Evolutionary conservation across 2,329 filamentous ascomycete species (phyloP).

Genomic region (Colletotrichum siamense): DNA sequence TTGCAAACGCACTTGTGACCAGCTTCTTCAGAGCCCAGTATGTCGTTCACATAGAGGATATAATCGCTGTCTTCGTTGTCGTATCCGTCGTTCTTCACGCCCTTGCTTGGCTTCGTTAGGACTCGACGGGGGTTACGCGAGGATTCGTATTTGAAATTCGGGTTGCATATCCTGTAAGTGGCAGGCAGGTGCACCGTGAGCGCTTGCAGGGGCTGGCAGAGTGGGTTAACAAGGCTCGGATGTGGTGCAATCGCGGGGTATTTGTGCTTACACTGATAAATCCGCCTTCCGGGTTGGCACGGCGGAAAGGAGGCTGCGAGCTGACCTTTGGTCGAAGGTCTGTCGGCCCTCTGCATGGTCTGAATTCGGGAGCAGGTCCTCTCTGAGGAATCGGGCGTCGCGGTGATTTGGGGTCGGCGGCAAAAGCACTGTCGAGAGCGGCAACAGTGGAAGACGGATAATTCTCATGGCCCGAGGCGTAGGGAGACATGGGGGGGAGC

Average conservation of each 20-base stretch:
- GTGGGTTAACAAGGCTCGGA: conserved; percentile 26
- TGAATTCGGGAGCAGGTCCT: conserved; percentile 86
- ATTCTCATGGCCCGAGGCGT: conserved; percentile 70
- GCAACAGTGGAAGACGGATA: conserved; percentile 77
- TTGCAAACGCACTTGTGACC: conserved; percentile 80
- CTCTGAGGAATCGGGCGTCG: conserved; percentile 60
- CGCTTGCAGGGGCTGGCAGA: conserved; percentile 83
- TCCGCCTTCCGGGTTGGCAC: conserved; percentile 94
- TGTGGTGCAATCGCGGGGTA: background rate
- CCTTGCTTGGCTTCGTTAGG: conserved; percentile 97
- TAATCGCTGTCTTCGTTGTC: conserved; percentile 99
- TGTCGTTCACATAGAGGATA: conserved; percentile 98
- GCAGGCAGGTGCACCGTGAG: conserved; percentile 91
- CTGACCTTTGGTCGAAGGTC: conserved; percentile 87
- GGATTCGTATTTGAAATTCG: conserved; percentile 97
- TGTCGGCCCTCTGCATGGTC: conserved; percentile 72
- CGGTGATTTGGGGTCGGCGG: conserved; percentile 59
- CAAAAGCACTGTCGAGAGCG: conserved; percentile 71
- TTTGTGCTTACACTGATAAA: conserved; percentile 84
- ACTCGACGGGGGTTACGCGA: conserved; percentile 95
- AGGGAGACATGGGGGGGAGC: conserved; percentile 75
- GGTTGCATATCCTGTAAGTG: conserved; percentile 98
- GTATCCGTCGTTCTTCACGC: conserved; percentile 97
- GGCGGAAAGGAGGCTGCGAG: conserved; percentile 84
- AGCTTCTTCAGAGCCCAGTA: conserved; percentile 94